Conservation (phyloP, 805 yeast species). For the Hanseniaspora guilliermondii region DNA sequence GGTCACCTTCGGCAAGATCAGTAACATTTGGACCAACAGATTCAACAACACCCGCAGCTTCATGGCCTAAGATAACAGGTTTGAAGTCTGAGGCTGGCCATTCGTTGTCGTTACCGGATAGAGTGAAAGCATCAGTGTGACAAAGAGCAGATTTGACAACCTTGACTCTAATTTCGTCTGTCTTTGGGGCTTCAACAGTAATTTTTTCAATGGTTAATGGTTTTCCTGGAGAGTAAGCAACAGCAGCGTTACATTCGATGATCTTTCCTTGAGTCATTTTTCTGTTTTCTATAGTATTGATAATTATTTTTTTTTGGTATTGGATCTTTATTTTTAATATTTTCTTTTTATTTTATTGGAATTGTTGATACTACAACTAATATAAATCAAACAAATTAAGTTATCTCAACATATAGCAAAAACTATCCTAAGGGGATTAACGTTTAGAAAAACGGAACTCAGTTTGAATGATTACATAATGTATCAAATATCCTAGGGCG, state of each 20-base stretch:
- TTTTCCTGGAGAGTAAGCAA: constrained; percentile 91
- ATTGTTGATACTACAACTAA: too few relatives aligned
- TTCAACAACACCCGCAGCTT: constrained; percentile 96
- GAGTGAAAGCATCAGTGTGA: constrained; percentile 95
- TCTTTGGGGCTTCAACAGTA: constrained; percentile 86
- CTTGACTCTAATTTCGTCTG: constrained; percentile 93
- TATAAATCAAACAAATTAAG: too few relatives aligned
- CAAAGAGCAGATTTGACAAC: constrained; percentile 85
- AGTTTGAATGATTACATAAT: too few relatives aligned
- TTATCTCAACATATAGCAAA: too few relatives aligned
- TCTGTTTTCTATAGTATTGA: neutral
- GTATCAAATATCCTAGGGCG: too few relatives aligned
- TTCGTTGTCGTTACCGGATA: constrained; percentile 91
- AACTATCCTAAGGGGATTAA: too few relatives aligned
- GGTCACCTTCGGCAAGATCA: constrained; percentile 82
- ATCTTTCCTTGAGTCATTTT: constrained; percentile 29
- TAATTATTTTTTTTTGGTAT: neutral
- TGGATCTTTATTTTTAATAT: too few relatives aligned
- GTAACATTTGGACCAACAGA: constrained; percentile 90
- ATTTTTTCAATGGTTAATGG: constrained; percentile 74
- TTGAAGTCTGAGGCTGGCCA: constrained; percentile 48
- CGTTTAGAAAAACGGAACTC: too few relatives aligned
- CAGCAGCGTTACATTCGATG: constrained; percentile 87
- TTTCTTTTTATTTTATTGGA: too few relatives aligned
- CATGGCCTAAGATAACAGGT: constrained; percentile 92